Percentiles rank a stretch among this genome's conserved stretches.
Evolutionary conservation across 2,329 filamentous ascomycete species (phyloP).

Genomic region (Penicillium griseofulvum): DNA sequence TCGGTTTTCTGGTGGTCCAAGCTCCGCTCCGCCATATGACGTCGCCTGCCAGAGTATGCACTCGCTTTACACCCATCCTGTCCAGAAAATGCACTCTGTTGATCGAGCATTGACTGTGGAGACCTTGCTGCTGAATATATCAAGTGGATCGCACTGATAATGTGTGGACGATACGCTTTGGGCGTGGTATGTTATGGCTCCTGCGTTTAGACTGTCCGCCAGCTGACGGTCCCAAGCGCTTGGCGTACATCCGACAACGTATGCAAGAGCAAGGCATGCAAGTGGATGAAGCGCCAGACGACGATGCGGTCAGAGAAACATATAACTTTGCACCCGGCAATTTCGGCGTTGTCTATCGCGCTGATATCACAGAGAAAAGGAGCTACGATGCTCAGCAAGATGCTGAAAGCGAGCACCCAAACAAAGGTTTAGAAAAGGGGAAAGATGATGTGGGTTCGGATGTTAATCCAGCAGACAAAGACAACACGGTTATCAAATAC

Average conservation of each 20-base stretch:
- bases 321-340: constrained; percentile 94
- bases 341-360: constrained; percentile 80
- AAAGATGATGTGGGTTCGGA: constrained; percentile 13
- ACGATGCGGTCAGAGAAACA: constrained; percentile 68
- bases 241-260: constrained; percentile 70
- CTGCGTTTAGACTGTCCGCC: background rate
- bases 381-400: constrained; percentile 24
- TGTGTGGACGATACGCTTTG: constrained; percentile 69
- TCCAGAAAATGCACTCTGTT: background rate
- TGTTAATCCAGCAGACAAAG: constrained; percentile 6
- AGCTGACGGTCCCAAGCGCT: constrained; percentile 55
- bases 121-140: background rate
- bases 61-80: background rate
- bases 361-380: constrained; percentile 64
- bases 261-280: constrained; percentile 72
- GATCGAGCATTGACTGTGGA: too few relatives aligned
- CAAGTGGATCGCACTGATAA: constrained; percentile 31
- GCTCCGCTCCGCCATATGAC: constrained; percentile 31
- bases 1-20: constrained; percentile 26
- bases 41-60: constrained; percentile 16
- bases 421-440: constrained; percentile 13
- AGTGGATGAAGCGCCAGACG: constrained; percentile 67
- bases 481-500: constrained; percentile 56
- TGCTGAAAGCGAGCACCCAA: constrained; percentile 12
- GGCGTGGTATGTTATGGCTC: constrained; percentile 52